phyloP scores from a whole-genome alignment of 768 basidiomycete species.

The Suillus brevipes region DNA sequence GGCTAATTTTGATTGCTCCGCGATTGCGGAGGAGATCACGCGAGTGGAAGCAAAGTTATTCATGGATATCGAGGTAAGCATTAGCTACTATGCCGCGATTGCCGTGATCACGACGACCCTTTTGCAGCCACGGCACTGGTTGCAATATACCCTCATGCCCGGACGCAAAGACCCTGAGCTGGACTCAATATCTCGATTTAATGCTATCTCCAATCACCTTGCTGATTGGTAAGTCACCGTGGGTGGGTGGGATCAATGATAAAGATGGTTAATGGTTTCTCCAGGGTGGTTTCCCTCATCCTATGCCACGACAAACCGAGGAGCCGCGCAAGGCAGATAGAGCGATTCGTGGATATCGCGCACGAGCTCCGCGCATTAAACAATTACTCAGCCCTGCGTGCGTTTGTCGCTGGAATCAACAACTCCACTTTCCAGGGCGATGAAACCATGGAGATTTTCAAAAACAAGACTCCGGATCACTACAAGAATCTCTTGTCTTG shows the following conservation, averaged over 20 bases:
- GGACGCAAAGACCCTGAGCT: constrained; percentile 62
- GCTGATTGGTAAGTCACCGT: constrained; percentile 66
- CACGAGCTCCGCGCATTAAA: constrained; percentile 76
- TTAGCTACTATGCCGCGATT: neutral
- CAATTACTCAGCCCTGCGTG: constrained; percentile 92
- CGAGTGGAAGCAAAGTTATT: constrained; percentile 69
- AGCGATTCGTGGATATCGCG: constrained; percentile 86
- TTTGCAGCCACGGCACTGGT: constrained; percentile 81
- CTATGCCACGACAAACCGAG: constrained; percentile 81
- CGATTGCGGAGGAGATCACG: constrained; percentile 87
- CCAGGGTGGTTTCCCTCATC: constrained; percentile 89
- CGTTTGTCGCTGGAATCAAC: constrained; percentile 92
- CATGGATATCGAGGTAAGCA: constrained; percentile 69
- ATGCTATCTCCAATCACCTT: constrained; percentile 77
- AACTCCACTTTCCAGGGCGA: constrained; percentile 77
- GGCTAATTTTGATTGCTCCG: constrained; percentile 53
- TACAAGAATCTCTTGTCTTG: constrained; percentile 80
- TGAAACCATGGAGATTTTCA: constrained; percentile 74
- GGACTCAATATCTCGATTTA: constrained; percentile 75
- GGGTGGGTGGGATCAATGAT: neutral
- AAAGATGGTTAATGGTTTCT: constrained; percentile 12
- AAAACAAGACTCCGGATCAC: constrained; percentile 59
- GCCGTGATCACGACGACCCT: constrained; percentile 4
- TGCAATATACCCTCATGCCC: constrained; percentile 72
- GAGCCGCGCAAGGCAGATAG: constrained; percentile 76